A percentile compares a stretch with the other conserved stretches of the same genome.
phyloP scores from a whole-genome alignment of 202 grass and related monocot species.

The Setaria italica region DNA sequence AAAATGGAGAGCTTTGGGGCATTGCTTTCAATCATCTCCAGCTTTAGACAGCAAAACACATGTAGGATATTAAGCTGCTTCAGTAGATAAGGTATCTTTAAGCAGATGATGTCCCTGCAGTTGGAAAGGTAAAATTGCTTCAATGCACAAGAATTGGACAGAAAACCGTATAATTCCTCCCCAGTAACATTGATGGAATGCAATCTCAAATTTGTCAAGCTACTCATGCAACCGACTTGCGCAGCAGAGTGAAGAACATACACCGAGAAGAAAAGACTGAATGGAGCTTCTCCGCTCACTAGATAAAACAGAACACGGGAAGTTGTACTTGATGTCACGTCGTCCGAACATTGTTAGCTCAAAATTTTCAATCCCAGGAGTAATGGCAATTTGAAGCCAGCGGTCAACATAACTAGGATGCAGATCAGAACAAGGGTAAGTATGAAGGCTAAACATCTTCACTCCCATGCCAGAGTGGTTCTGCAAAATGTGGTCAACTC shows the following conservation, averaged over 20 bases:
- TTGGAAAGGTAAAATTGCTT: neutral
- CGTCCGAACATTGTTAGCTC: neutral
- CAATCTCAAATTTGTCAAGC: too few species aligned
- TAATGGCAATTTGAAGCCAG: neutral
- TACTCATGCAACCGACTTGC: too few species aligned
- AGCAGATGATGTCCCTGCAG: neutral
- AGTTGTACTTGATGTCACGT: neutral
- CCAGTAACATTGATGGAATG: neutral
- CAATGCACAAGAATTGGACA: neutral
- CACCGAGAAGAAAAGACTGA: neutral
- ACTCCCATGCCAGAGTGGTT: too few species aligned
- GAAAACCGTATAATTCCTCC: neutral
- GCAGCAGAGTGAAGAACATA: too few species aligned
- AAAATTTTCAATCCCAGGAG: neutral
- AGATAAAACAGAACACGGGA: neutral
- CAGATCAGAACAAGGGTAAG: neutral
- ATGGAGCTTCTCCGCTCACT: neutral
- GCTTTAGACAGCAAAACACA: too few species aligned
- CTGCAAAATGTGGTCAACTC: too few species aligned
- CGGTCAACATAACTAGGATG: neutral
- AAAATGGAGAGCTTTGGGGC: slow-evolving; percentile 33
- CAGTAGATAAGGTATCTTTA: too few species aligned
- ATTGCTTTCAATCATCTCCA: too few species aligned
- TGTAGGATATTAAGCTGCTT: too few species aligned
- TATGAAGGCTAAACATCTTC: too few species aligned